A percentile compares a stretch with the other conserved stretches of the same genome.
Evolutionary conservation across 2,329 filamentous ascomycete species (phyloP).

Genomic region (Pestalotiopsis sp.): DNA sequence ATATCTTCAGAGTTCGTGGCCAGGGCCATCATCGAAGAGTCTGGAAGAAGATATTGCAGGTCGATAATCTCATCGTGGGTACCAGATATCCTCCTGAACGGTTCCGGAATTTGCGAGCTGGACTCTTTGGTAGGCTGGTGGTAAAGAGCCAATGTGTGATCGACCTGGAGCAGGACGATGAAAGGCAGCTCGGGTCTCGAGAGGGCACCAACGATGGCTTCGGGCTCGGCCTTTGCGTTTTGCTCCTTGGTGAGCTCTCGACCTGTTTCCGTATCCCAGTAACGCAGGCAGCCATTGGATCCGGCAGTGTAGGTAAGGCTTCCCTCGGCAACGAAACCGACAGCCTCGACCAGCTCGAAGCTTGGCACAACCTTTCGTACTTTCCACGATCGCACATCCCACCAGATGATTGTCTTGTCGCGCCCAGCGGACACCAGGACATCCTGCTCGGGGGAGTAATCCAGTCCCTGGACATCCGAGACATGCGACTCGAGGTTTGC

Average conservation of each 20-base stretch:
- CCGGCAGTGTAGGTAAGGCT: constrained; percentile 81
- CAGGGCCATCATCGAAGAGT: constrained; percentile 80
- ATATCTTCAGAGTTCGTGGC: constrained; percentile 96
- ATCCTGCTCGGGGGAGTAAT: constrained; percentile 76
- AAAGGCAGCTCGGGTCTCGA: constrained; percentile 67
- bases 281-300: constrained; percentile 76
- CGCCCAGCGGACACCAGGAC: constrained; percentile 80
- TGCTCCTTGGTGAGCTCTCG: constrained; percentile 80
- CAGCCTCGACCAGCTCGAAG: constrained; percentile 81
- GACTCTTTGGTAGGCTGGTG: constrained; percentile 44
- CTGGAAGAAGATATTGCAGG: constrained; percentile 79
- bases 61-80: constrained; percentile 99
- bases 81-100: constrained; percentile 81
- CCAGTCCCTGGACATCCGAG: constrained; percentile 86
- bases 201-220: constrained; percentile 72
- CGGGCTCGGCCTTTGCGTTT: constrained; percentile 57
- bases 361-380: constrained; percentile 78
- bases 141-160: constrained; percentile 84
- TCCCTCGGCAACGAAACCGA: constrained; percentile 75
- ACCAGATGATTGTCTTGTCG: constrained; percentile 93
- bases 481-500: constrained; percentile 88
- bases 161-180: constrained; percentile 81
- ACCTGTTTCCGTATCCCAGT: constrained; percentile 81
- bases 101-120: constrained; percentile 45
- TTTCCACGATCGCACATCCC: constrained; percentile 88